Evolutionary conservation across 352 stramenopile genomes (phyloP), one percentile per base, ranked within the genome.

Genomic region (Pythium aquatile): DNA sequence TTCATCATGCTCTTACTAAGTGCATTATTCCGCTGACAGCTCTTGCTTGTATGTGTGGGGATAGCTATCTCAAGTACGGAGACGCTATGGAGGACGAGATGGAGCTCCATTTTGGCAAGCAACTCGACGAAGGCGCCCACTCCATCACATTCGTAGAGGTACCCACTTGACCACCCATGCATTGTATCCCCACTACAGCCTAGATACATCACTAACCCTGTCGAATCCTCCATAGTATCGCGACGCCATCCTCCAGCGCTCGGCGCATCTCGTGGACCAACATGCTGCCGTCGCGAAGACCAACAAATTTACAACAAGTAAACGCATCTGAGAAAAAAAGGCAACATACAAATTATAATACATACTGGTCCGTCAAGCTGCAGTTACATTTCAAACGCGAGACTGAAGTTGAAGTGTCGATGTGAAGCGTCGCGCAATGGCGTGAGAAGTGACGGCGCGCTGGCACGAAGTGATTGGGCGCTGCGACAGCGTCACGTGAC

Each of bases 11-110:
- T 52, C 24, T 24, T 6, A 56, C 2, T 26, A 40, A 11, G 26
- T n/a, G 11, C 10, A 9, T n/a, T 7, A 11, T 6, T 3, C n/a
- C 5, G 47, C 72, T 64, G 56, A 47, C n/a, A 17, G 39, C 20
- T 24, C 20, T 46, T 57, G 9, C 10, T 53, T 3, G n/a, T 3
- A 11, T 24, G 59, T 49, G 26, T 40, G 35, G 32, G 40, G 33
- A 17, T 42, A 70, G 83, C 30, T 92, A 87, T 44, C 53, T 89
- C n/a, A 91, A 91, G 60, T 90, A 90, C 39, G 79, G 76, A 11
- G 83, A 87, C 52, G 69, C 66, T n/a, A 91, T 94, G 81, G 83
- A 94, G 61, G 74, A 78, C 24, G 83, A 94, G 59, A 92, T 92
- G 85, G 74, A 91, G 57, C 66, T 71, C 9, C 81, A 91, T 53